Base-by-base conservation (phyloP, 176 grass and related monocot genomes). In the Zoysia pacifica region DNA sequence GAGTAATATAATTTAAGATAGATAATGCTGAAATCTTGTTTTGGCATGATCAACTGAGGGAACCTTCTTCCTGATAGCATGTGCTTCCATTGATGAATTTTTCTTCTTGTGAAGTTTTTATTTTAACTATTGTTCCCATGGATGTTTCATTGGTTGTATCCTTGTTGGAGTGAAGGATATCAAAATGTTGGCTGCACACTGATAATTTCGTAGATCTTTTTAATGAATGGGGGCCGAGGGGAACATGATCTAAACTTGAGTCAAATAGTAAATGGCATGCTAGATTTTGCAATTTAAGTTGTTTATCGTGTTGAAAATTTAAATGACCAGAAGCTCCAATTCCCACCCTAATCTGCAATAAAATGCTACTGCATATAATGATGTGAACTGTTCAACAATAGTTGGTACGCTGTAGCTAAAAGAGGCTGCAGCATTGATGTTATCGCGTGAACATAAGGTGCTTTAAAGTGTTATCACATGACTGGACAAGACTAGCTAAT, bases 1-100 rank as follows among this genome's bases (percentile, higher is more conserved):
- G 56, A 76, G 51, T 18, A 87, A 65, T 16, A 8, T 78, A 55
- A 82, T 70, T 2, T 56, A 83, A 62, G 40, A 76, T 38, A 73
- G 9, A 2, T 50, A 83, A 83, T 76, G 16, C 42, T 37, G 51
- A 41, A 48, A 78, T 51, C 49, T 78, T 70, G 28, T 48, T 43
- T 73, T 51, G 7, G 41, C 41, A 40, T 67, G 9, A 63, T 64
- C 28, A 71, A 45, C 55, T 70, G 39, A 82, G 28, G 47, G 48
- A 73, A 41, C 5, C 16, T 78, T 62, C 13, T 49, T 68, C 35
- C 56, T 87, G 47, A 44, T 68, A 66, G 49, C 39, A 55, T 15
- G 11, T 75, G 49, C 39, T 81, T 46, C 13, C 40, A 54, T 60
- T 63, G 15, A 40, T 69, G 74, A 9, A 45, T 78, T 42, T 60